Conservation (phyloP, 2,329 filamentous ascomycete genomes). For the Botrytis cinerea region DNA sequence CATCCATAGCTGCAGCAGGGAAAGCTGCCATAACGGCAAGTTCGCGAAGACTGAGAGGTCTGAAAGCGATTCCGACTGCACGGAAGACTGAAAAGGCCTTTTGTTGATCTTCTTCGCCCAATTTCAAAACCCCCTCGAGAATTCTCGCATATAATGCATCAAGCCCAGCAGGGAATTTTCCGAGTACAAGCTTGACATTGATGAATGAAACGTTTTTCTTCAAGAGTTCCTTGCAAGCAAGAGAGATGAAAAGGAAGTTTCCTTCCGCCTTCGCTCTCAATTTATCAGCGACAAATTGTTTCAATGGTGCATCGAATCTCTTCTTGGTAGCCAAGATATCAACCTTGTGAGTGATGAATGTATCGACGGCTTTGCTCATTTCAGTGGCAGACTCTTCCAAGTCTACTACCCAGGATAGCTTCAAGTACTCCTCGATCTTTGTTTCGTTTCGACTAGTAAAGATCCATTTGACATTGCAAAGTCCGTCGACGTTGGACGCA, state of each 20-base stretch:
- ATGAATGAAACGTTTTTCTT: conserved; percentile 23
- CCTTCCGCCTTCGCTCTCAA: conserved; percentile 15
- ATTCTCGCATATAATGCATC: conserved; percentile 21
- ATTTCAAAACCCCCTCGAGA: conserved; percentile 17
- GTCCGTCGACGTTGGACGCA: conserved; percentile 12
- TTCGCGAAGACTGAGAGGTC: conserved; percentile 22
- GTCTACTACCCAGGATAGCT: conserved; percentile 18
- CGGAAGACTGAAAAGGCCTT: conserved; percentile 22
- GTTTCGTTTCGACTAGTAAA: conserved; percentile 25
- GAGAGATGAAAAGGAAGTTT: conserved; percentile 22
- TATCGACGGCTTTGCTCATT: conserved; percentile 7
- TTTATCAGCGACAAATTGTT: conserved; percentile 22
- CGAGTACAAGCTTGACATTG: conserved; percentile 22
- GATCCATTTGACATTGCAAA: conserved; percentile 26
- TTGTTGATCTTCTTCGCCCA: conserved; percentile 23
- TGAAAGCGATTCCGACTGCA: conserved; percentile 23
- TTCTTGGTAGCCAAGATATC: conserved; percentile 17
- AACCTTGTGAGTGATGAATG: conserved; percentile 20
- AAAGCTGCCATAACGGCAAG: conserved; percentile 25
- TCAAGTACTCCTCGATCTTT: conserved; percentile 21
- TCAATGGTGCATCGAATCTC: conserved; percentile 22
- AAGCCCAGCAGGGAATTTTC: conserved; percentile 21
- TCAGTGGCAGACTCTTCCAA: conserved; percentile 17
- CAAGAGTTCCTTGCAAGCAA: conserved; percentile 23
- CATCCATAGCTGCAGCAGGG: conserved; percentile 13